A percentile compares a stretch with the other conserved stretches of the same genome.
Evolutionary conservation across 1,139 yeast species (phyloP).

Genomic region (Taphrina sp.): DNA sequence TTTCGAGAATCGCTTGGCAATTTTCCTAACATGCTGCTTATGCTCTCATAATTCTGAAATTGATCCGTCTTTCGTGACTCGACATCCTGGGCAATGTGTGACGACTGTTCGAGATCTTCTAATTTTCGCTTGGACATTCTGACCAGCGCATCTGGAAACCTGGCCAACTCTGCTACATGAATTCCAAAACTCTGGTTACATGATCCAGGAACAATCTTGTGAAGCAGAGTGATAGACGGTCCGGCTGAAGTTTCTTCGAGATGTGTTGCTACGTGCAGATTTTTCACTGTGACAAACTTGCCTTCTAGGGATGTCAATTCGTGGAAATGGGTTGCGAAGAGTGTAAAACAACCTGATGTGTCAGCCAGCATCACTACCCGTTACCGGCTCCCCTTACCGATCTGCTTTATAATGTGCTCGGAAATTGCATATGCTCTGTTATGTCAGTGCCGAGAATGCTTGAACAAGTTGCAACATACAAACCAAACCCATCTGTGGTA

Average conservation of each 20-base stretch:
- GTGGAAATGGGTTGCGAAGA: conserved; percentile 97
- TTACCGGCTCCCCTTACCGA: conserved; percentile 41
- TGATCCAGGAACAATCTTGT: conserved; percentile 87
- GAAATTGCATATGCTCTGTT: conserved; percentile 85
- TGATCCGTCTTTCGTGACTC: no score
- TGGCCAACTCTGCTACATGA: conserved; percentile 93
- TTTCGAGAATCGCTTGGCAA: no score
- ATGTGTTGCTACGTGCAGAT: conserved; percentile 92
- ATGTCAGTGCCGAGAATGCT: not conserved
- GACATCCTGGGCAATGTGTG: no score
- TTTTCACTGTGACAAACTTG: conserved; percentile 60
- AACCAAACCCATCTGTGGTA: conserved; percentile 95
- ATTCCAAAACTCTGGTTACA: conserved; percentile 95
- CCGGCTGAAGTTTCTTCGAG: conserved; percentile 47
- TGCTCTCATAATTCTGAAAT: not conserved
- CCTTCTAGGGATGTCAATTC: conserved; percentile 80
- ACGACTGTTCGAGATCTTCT: conserved; percentile 69
- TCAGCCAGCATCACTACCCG: not conserved
- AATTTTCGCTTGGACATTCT: conserved; percentile 96
- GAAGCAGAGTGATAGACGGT: conserved; percentile 65
- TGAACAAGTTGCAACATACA: conserved; percentile 40
- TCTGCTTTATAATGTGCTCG: conserved; percentile 69
- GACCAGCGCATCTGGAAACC: conserved; percentile 83
- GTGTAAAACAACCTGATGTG: conserved; percentile 59
- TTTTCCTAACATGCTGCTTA: conserved; percentile 3